phyloP scores from a whole-genome alignment of 768 basidiomycete genomes.

The Scleroderma citrinum region DNA sequence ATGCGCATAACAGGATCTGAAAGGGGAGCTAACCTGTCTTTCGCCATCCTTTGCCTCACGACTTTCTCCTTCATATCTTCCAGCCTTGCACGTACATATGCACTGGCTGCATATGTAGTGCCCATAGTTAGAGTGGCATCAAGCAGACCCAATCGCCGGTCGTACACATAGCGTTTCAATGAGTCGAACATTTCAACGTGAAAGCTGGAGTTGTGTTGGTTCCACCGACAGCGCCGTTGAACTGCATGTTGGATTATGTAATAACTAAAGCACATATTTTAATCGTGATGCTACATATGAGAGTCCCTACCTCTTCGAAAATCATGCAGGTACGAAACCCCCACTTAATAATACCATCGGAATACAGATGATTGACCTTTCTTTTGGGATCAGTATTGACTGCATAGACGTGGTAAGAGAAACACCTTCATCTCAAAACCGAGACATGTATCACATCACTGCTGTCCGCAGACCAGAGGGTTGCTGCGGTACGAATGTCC shows the following conservation, averaged over 20 bases:
- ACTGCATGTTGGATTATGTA: too few relatives aligned
- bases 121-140: conserved; percentile 50
- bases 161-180: conserved; percentile 42
- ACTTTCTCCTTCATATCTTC: conserved; percentile 62
- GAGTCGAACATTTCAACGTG: conserved; percentile 35
- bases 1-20: not conserved
- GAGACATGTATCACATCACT: not conserved
- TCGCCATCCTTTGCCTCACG: conserved; percentile 54
- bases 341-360: too few relatives aligned
- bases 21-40: conserved; percentile 40
- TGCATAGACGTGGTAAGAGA: too few relatives aligned
- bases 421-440: not conserved
- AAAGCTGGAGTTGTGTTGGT: not conserved
- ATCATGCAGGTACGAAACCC: too few relatives aligned
- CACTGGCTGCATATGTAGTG: conserved; percentile 55
- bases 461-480: conserved; percentile 23
- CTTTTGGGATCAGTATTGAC: too few relatives aligned
- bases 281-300: too few relatives aligned
- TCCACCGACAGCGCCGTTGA: too few relatives aligned
- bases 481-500: conserved; percentile 19
- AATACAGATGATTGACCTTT: too few relatives aligned
- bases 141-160: conserved; percentile 40
- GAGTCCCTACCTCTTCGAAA: too few relatives aligned
- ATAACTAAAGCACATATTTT: too few relatives aligned
- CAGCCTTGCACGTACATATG: conserved; percentile 56